phyloP scores from a whole-genome alignment of 305 asterid genomes.

The Withania somnifera region DNA sequence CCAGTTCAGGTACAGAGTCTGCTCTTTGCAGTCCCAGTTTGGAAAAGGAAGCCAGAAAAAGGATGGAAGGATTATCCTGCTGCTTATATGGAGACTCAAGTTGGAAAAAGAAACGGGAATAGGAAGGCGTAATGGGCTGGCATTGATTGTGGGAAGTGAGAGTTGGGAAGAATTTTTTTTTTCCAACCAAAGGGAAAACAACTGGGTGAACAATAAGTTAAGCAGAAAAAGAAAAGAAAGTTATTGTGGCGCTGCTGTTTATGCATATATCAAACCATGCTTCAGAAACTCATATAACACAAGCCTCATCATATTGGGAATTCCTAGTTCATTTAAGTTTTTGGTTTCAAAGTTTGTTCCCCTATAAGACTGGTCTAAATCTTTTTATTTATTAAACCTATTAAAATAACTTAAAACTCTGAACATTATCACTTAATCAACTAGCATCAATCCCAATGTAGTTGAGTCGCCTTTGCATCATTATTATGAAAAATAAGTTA shows the following conservation, averaged over 20 bases:
- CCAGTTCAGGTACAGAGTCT: not conserved
- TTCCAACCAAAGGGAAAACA: not conserved
- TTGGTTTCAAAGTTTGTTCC: not conserved
- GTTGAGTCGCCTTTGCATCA: not conserved
- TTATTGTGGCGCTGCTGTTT: not conserved
- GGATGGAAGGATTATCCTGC: not conserved
- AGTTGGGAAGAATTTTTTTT: not conserved
- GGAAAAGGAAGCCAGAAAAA: not conserved
- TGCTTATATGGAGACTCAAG: not conserved
- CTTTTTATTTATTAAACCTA: not conserved
- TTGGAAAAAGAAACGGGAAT: not conserved
- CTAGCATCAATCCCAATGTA: not conserved
- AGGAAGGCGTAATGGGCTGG: not conserved
- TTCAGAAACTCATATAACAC: not conserved
- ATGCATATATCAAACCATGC: not conserved
- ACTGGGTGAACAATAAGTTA: not conserved
- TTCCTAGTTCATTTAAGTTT: not conserved
- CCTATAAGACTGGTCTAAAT: not conserved
- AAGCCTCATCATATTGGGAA: not conserved
- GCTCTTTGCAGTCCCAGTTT: not conserved
- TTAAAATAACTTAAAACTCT: not conserved
- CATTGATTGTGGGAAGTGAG: not conserved
- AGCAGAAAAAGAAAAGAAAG: not conserved
- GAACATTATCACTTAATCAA: not conserved
- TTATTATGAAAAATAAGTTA: not conserved